Base-by-base conservation (phyloP, 2,329 filamentous ascomycete genomes). In the Alternaria triticimaculans region DNA sequence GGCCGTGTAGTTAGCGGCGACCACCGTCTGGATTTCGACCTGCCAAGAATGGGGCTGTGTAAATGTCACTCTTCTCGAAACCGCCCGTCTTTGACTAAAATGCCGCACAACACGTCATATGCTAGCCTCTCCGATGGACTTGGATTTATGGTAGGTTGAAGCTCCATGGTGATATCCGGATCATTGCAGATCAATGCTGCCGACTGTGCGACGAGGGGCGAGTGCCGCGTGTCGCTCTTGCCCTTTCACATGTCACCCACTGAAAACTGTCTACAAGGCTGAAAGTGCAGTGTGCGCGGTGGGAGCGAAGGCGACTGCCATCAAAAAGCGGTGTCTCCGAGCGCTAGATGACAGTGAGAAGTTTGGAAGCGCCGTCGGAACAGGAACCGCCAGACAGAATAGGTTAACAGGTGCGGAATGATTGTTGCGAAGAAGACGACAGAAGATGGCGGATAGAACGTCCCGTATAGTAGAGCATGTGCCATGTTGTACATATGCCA, bases 1-100 rank as follows among this genome's bases (percentile, higher is more conserved):
- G 49, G n/a, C 28, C 49, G 28, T 28, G 51, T 30, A 45, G 61
- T 64, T 67, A 63, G 70, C 64, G 49, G 63, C 60, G 57, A 65
- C 61, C 49, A 58, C 26, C 48, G 55, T 53, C 60, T 62, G 30
- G 55, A 59, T 41, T 20, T 43, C 28, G 18, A 62, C 20, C n/a
- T 59, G 64, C 58, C 59, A 63, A 60, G 64, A 70, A 68, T 43
- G 66, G 68, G 68, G 68, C 68, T 67, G 64, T 68, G 68, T 65
- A 67, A 41, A 58, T 23, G 45, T 30, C 55, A 28, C 37, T 46
- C 46, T 48, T 49, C 28, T 58, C 56, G 23, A 59, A 23, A 44
- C 37, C 44, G 56, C 20, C 21, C 14, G 50, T 60, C 50, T 11
- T 37, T 48, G 25, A 25, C 33, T 33, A 45, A 68, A 68, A 66